Percentiles rank a stretch among this genome's conserved stretches.
These are phyloP conservation scores for Lathyrus tuberosus DNA, from an alignment of 306 rosid genomes.

Conservation along the genomic window DNA sequence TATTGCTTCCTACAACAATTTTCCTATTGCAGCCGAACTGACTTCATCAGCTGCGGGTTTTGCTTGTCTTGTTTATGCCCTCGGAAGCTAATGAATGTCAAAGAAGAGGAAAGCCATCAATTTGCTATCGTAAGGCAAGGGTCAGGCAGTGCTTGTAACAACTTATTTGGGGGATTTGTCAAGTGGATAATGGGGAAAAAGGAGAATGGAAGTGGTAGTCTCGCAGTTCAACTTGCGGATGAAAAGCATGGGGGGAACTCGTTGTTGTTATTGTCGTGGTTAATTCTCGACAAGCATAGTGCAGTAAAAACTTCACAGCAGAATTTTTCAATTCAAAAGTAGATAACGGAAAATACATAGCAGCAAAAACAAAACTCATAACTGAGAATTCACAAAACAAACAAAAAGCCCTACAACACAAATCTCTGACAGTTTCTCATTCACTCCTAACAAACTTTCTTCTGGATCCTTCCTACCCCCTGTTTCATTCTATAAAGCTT, in stretches of 20 bases:
- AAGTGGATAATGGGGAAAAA: slow-evolving; percentile 99
- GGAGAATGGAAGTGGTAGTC: slow-evolving; percentile 84
- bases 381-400: no score
- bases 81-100: slow-evolving; percentile 87
- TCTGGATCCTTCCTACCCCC: no score
- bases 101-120: slow-evolving; percentile 88
- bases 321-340: no score
- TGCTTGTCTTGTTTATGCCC: slow-evolving; percentile 94
- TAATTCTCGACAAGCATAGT: no score
- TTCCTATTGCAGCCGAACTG: slow-evolving; percentile 98
- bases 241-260: slow-evolving; percentile 98
- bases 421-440: no score
- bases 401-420: no score
- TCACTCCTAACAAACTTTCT: no score
- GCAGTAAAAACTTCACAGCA: no score
- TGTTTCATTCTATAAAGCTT: no score
- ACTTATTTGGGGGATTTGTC: slow-evolving; percentile 96
- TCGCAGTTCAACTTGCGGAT: slow-evolving; percentile 90
- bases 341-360: no score
- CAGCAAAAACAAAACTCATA: no score
- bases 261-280: slow-evolving; percentile 94
- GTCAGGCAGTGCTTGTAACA: slow-evolving; percentile 99
- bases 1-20: slow-evolving; percentile 91
- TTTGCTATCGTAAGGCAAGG: slow-evolving; percentile 99
- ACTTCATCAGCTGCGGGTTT: slow-evolving; percentile 99